phyloP scores from a whole-genome alignment of 2,329 filamentous ascomycete species.

The Penicillium sumatraense region DNA sequence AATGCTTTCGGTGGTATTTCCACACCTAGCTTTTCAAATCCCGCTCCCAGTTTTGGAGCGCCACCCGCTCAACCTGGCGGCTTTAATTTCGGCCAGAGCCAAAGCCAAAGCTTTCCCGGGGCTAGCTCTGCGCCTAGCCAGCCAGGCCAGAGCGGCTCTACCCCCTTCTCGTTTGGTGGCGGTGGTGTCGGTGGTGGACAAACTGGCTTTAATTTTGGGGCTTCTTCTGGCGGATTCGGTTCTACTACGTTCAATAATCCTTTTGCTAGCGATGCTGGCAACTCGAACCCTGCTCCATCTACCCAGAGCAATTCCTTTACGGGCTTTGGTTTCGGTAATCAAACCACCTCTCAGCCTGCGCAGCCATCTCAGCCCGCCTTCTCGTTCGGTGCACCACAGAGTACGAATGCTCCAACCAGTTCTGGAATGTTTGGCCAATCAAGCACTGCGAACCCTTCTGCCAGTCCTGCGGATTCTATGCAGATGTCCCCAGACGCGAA shows the following conservation, averaged over 20 bases:
- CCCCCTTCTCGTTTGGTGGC: constrained; percentile 25
- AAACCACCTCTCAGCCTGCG: constrained; percentile 9
- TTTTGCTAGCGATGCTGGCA: constrained; percentile 20
- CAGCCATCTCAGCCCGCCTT: constrained; percentile 10
- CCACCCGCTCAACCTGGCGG: constrained; percentile 12
- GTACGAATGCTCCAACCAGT: constrained; percentile 6
- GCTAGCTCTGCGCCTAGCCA: constrained; percentile 17
- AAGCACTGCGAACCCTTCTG: constrained; percentile 7
- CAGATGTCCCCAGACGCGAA: constrained; percentile 29
- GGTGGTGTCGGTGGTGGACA: constrained; percentile 1
- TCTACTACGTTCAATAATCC: constrained; percentile 23
- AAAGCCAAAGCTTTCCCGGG: constrained; percentile 30
- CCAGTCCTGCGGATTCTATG: constrained; percentile 25
- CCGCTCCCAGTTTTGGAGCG: constrained; percentile 12
- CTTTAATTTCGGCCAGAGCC: constrained; percentile 25
- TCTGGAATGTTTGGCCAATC: constrained; percentile 21
- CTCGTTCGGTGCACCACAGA: constrained; percentile 20
- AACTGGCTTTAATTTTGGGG: constrained; percentile 18
- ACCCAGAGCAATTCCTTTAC: constrained; percentile 14
- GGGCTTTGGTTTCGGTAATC: constrained; percentile 12
- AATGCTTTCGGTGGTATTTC: constrained; percentile 12
- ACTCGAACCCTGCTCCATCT: constrained; percentile 10
- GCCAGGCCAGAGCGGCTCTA: constrained; percentile 14
- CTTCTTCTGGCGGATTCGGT: not conserved
- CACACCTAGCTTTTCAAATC: constrained; percentile 8